A percentile compares a stretch with the other conserved stretches of the same genome.
Evolutionary conservation across 768 basidiomycete species (phyloP).

Genomic region (Lactifluus echinatus): DNA sequence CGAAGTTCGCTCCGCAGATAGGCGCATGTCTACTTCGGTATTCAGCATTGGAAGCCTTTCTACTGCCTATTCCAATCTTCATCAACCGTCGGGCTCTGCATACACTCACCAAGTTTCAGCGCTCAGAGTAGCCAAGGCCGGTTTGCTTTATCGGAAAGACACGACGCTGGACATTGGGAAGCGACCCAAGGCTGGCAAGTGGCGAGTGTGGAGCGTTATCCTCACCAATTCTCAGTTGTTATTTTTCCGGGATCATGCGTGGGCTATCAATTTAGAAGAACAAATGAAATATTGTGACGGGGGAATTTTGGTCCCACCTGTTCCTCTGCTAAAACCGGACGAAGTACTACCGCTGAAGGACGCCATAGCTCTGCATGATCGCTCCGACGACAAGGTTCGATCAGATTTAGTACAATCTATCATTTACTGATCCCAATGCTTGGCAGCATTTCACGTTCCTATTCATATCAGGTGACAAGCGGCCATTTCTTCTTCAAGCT

Average conservation of each 20-base stretch:
- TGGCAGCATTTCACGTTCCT: slow-evolving; percentile 53
- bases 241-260: slow-evolving; percentile 71
- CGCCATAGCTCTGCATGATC: slow-evolving; percentile 73
- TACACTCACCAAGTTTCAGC: slow-evolving; percentile 31
- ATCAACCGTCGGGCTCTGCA: slow-evolving; percentile 25
- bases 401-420: neutral
- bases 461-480: slow-evolving; percentile 64
- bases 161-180: slow-evolving; percentile 70
- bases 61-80: slow-evolving; percentile 17
- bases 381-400: slow-evolving; percentile 65
- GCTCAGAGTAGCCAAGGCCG: slow-evolving; percentile 73
- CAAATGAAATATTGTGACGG: slow-evolving; percentile 32
- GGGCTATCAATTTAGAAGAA: slow-evolving; percentile 40
- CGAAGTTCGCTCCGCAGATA: slow-evolving; percentile 38
- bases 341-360: slow-evolving; percentile 75
- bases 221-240: slow-evolving; percentile 87
- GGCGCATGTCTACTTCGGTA: slow-evolving; percentile 34
- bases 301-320: slow-evolving; percentile 32
- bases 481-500: slow-evolving; percentile 76
- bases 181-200: slow-evolving; percentile 71
- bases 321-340: slow-evolving; percentile 61
- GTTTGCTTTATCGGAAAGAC: slow-evolving; percentile 73
- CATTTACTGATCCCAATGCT: neutral
- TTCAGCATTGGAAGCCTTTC: slow-evolving; percentile 32
- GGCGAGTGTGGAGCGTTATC: slow-evolving; percentile 79